A percentile compares a stretch with the other conserved stretches of the same genome.
These are phyloP conservation scores for Cyberlindnera subsufficiens DNA, from an alignment of 805 yeast genomes.

Conservation along the genomic window DNA sequence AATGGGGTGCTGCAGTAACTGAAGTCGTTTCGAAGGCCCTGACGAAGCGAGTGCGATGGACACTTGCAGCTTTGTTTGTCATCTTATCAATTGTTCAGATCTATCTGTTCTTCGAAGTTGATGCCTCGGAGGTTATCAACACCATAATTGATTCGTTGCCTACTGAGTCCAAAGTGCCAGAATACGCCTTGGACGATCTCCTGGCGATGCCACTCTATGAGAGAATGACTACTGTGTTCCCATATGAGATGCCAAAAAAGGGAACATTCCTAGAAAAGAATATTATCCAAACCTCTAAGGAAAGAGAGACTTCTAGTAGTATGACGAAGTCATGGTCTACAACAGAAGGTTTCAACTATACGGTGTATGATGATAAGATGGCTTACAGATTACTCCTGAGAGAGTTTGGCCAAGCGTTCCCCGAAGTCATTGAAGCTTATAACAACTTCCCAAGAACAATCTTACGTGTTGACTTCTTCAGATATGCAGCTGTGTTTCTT, in stretches of 20 bases:
- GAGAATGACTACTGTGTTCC: slow-evolving; percentile 9
- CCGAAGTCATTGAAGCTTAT: slow-evolving; percentile 49
- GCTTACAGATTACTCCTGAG: slow-evolving; percentile 31
- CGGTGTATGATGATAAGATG: slow-evolving; percentile 30
- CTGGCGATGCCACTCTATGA: slow-evolving; percentile 9
- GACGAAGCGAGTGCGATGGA: too few relatives aligned
- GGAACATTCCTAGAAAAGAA: slow-evolving; percentile 21
- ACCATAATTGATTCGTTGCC: not conserved
- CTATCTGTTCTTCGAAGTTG: not conserved
- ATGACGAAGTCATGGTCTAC: slow-evolving; percentile 6
- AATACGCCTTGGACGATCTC: slow-evolving; percentile 1
- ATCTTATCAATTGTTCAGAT: not conserved
- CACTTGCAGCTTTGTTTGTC: too few relatives aligned
- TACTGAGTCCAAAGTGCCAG: not conserved
- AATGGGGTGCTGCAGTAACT: too few relatives aligned
- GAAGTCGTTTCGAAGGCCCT: too few relatives aligned
- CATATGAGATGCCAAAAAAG: slow-evolving; percentile 1
- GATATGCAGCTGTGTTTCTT: slow-evolving; percentile 45
- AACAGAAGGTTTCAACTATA: slow-evolving; percentile 11
- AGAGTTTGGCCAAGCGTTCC: slow-evolving; percentile 33
- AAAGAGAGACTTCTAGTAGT: slow-evolving; percentile 36
- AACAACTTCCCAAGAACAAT: slow-evolving; percentile 47
- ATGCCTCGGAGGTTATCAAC: not conserved
- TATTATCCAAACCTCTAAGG: slow-evolving; percentile 30
- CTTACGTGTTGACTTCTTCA: slow-evolving; percentile 48